These are phyloP conservation scores for Fagopyrum tataricum DNA, from an alignment of 148 eudicot species.

Conservation along the genomic window DNA sequence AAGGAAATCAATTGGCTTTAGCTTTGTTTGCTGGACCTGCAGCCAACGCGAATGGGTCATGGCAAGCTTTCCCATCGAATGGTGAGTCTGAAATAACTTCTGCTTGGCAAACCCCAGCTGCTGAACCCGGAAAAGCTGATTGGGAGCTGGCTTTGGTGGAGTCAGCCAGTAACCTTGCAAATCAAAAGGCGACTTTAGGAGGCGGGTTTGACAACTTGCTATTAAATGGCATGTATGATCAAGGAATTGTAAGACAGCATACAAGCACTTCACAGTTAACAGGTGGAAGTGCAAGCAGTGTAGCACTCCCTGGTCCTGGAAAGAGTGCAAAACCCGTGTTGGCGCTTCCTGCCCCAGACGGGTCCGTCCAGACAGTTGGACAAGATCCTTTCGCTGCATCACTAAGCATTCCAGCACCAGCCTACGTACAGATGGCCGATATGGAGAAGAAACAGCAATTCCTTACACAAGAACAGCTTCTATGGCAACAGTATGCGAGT, in stretches of 20 bases:
- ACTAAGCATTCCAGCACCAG: constrained; percentile 55
- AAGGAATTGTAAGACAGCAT: constrained; percentile 63
- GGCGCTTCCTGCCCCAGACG: constrained; percentile 82
- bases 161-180: constrained; percentile 53
- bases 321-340: constrained; percentile 42
- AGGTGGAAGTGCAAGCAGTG: constrained; percentile 83
- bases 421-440: constrained; percentile 85
- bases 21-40: constrained; percentile 69
- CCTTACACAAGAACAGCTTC: constrained; percentile 67
- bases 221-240: constrained; percentile 69
- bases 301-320: constrained; percentile 53
- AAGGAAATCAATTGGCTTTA: constrained; percentile 64
- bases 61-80: constrained; percentile 56
- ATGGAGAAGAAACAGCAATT: constrained; percentile 86
- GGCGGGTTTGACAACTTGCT: constrained; percentile 62
- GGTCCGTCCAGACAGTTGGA: constrained; percentile 50
- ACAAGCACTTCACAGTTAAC: constrained; percentile 40
- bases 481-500: constrained; percentile 79
- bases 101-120: constrained; percentile 81
- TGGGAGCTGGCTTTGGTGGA: constrained; percentile 87
- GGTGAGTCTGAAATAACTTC: constrained; percentile 58
- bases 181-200: constrained; percentile 52
- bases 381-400: constrained; percentile 79
- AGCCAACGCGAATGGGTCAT: constrained; percentile 40
- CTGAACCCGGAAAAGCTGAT: constrained; percentile 71